Evolutionary conservation across 2,329 filamentous ascomycete genomes (phyloP), one percentile per base, ranked within the genome.

Genomic region (Nakataea oryzae): DNA sequence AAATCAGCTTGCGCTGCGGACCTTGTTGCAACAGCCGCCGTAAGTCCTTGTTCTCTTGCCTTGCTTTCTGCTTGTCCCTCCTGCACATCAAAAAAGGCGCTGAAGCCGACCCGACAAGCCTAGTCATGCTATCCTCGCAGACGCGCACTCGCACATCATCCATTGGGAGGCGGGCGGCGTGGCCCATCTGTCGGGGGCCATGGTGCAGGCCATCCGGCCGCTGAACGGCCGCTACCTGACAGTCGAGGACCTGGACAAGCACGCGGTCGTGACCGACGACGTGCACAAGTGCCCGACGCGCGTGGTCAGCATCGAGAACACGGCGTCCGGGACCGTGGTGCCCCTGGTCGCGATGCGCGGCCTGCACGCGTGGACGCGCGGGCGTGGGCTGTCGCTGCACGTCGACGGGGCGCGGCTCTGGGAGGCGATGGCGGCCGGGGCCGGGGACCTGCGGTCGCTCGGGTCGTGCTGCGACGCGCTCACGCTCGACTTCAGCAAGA

Each of bases 301-400:
- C 57, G 83, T 96, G 59, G 90, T 97, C 67, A 87, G 84, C 65
- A 78, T 96, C 58, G 92, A 97, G 71, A 96, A 96, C 71, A 96
- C 93, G 1, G 81, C 96, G 59, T 84, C 85, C 62, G 92, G 92
- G 27, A 86, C 86, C 68, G 79, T 96, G 56, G 88, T 90, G 80
- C 93, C 92, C 0, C 79, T 96, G 1, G 74, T 76, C 1, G 91
- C 96, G 72, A 81, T 86, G 12, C 79, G 78, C 63, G 79, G 82
- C 57, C 96, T 96, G 69, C 80, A 85, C 0, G 78, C 78, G 1
- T 96, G 89, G 79, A 90, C 87, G 0, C 81, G 79, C 71, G 64
- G 79, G 70, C 68, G 78, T 61, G 74, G 70, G 32, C 70, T 82
- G 62, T 70, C 70, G 59, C 68, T 81, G 69, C 80, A 83, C 70